Percentiles rank a stretch among this genome's conserved stretches.
These are phyloP conservation scores for Meripilus lineatus DNA, from an alignment of 1,284 basidiomycete genomes.

Conservation along the genomic window DNA sequence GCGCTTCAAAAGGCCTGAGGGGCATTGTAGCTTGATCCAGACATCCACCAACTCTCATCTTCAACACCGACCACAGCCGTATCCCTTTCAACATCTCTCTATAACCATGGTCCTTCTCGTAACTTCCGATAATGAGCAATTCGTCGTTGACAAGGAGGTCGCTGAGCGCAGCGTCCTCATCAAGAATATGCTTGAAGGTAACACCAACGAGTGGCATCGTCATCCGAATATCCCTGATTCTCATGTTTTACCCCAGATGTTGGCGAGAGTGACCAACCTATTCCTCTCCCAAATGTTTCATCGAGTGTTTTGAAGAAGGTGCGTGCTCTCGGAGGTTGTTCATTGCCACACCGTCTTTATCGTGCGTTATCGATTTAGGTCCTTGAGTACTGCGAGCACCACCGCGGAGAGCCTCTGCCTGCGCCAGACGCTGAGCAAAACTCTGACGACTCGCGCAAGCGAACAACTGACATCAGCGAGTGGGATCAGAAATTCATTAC, in stretches of 20 bases:
- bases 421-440: conserved; percentile 73
- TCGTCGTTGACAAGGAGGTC: conserved; percentile 91
- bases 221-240: conserved; percentile 2
- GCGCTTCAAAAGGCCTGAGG: too few species aligned
- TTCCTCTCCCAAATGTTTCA: conserved; percentile 96
- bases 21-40: not conserved
- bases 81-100: conserved; percentile 1
- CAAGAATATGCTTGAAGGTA: conserved; percentile 99
- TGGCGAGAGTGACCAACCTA: conserved; percentile 88
- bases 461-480: conserved; percentile 96
- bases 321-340: conserved; percentile 11
- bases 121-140: conserved; percentile 95
- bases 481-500: conserved; percentile 99
- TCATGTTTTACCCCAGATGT: conserved; percentile 59
- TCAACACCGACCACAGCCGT: conserved; percentile 11
- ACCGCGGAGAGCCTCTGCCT: conserved; percentile 95
- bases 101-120: conserved; percentile 71
- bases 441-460: conserved; percentile 93
- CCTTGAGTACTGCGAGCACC: conserved; percentile 99
- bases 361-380: conserved; percentile 50
- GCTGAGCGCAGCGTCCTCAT: conserved; percentile 95
- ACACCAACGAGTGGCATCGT: conserved; percentile 8
- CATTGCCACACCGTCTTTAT: conserved; percentile 12
- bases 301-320: conserved; percentile 97
- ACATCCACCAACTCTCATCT: conserved; percentile 8